A percentile compares a stretch with the other conserved stretches of the same genome.
Evolutionary conservation across 2,329 filamentous ascomycete genomes (phyloP).

Genomic region (Talaromyces funiculosus): DNA sequence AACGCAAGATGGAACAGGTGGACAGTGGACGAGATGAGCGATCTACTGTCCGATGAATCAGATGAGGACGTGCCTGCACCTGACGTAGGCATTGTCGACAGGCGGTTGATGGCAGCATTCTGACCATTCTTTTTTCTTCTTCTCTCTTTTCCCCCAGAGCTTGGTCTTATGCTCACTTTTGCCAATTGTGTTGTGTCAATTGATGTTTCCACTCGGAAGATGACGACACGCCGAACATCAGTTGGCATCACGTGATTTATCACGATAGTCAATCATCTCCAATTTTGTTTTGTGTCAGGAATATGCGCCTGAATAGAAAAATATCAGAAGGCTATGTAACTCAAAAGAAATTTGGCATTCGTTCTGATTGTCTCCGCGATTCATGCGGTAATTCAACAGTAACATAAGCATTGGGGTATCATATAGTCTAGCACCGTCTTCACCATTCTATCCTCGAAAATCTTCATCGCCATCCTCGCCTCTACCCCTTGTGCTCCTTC

Average conservation of each 20-base stretch:
- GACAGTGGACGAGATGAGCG: slow-evolving; percentile 1
- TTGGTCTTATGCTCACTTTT: background rate
- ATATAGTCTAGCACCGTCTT: background rate
- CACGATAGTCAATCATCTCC: background rate
- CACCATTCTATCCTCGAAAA: background rate
- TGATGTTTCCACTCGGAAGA: background rate
- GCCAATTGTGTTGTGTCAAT: background rate
- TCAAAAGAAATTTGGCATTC: background rate
- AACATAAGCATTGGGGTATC: background rate
- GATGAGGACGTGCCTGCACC: background rate
- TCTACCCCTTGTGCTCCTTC: slow-evolving; percentile 6
- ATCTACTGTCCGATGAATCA: background rate
- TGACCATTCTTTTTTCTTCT: background rate
- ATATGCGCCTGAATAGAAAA: background rate
- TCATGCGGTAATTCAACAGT: background rate
- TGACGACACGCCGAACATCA: background rate
- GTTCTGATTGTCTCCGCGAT: background rate
- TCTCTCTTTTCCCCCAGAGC: too few relatives aligned
- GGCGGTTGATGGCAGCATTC: slow-evolving; percentile 1
- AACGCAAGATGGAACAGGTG: background rate
- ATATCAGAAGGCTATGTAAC: background rate
- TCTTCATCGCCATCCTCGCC: slow-evolving; percentile 3
- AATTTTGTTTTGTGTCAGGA: background rate
- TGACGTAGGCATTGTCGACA: slow-evolving; percentile 9
- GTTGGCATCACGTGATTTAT: background rate